A percentile compares a stretch with the other conserved stretches of the same genome.
These are phyloP conservation scores for Triadica sebifera DNA, from an alignment of 345 rosid species.

Conservation along the genomic window DNA sequence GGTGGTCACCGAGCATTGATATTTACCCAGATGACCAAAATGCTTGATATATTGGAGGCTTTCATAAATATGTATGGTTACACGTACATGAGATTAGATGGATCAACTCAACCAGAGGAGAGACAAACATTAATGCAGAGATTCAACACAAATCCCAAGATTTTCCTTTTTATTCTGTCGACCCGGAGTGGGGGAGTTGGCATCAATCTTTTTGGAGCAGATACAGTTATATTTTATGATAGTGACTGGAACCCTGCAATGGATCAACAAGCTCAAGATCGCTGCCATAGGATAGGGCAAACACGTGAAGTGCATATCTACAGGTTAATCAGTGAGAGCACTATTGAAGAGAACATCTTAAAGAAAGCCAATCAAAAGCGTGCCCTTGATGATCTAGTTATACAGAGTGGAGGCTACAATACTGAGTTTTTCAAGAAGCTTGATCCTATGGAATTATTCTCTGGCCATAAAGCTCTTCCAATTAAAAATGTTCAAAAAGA, in stretches of 20 bases:
- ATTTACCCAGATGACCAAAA: constrained; percentile 99
- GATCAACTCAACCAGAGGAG: constrained; percentile 99
- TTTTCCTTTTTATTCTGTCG: constrained; percentile 92
- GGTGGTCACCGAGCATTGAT: constrained; percentile 96
- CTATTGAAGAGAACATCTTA: constrained; percentile 96
- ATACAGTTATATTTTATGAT: constrained; percentile 99
- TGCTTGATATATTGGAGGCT: constrained; percentile 98
- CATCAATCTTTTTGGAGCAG: constrained; percentile 98
- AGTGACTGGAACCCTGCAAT: constrained; percentile 99
- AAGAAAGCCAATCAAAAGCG: constrained; percentile 99
- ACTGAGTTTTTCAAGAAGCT: constrained; percentile 99
- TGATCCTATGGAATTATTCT: constrained; percentile 93
- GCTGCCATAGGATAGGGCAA: constrained; percentile 99
- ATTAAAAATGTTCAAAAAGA: constrained; percentile 55
- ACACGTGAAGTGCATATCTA: constrained; percentile 98
- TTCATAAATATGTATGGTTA: constrained; percentile 94
- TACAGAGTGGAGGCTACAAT: constrained; percentile 96
- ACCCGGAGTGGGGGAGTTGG: constrained; percentile 99
- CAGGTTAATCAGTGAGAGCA: constrained; percentile 94
- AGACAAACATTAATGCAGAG: constrained; percentile 99
- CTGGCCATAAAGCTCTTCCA: constrained; percentile 69
- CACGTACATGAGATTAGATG: constrained; percentile 98
- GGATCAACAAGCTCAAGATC: constrained; percentile 99
- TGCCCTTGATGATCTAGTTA: constrained; percentile 94
- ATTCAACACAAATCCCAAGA: constrained; percentile 95